Percentiles rank a stretch among this genome's conserved stretches.
Conservation (phyloP, 441 rosid genomes). For the Syzygium syzygioides region DNA sequence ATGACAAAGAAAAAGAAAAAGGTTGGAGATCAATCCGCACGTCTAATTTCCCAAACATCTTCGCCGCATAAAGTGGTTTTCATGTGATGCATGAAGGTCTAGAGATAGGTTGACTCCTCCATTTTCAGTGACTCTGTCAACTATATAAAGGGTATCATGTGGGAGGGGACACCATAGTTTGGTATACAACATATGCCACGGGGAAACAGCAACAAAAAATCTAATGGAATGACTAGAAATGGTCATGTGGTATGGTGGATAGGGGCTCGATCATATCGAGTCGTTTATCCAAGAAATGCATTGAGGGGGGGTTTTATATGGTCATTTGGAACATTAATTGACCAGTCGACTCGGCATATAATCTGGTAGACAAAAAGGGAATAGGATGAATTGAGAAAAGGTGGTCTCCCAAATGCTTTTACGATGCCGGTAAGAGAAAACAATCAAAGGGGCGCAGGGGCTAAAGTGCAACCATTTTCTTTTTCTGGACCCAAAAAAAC, state of each 20-base stretch:
- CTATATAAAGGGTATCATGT: neutral
- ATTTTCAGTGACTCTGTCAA: neutral
- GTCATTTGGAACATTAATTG: neutral
- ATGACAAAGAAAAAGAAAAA: too few species aligned
- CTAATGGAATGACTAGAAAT: neutral
- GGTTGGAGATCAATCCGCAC: neutral
- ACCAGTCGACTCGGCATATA: neutral
- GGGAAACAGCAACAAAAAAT: neutral
- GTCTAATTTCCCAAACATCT: neutral
- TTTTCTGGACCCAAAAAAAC: neutral
- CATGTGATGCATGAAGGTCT: neutral
- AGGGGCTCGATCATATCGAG: neutral
- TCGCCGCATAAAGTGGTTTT: neutral
- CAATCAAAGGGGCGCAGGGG: too few species aligned
- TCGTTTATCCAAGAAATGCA: neutral
- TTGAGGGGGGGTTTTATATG: neutral
- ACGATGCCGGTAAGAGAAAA: neutral
- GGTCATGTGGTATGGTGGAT: neutral
- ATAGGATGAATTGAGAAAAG: neutral
- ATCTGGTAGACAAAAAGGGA: neutral
- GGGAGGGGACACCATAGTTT: neutral
- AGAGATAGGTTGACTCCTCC: neutral
- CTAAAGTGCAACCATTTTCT: neutral
- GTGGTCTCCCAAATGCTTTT: neutral
- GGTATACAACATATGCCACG: neutral